Evolutionary conservation across 768 basidiomycete genomes (phyloP), one percentile per base, ranked within the genome.

Genomic region (Infundibulicybe gibba): DNA sequence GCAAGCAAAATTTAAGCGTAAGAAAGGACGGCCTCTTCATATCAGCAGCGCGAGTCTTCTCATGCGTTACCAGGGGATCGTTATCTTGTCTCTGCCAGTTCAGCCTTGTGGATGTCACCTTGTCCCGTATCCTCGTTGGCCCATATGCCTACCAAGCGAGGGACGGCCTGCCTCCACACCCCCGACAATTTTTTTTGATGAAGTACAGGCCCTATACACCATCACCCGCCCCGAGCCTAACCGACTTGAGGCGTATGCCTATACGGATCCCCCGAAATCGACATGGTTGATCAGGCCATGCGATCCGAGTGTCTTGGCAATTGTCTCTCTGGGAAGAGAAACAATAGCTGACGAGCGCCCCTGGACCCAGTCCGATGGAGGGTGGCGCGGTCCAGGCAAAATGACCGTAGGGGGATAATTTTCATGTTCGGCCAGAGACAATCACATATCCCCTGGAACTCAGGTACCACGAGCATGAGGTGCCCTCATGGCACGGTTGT

Each of bases 271-370:
- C 17, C 35, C 45, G 48, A 39, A 34, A 45, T 59, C 53, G n/a
- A 61, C 56, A 61, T 66, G 68, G 68, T 55, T 72, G 69, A 72
- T 72, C 67, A 70, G 66, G 56, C 68, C 71, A 63, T 61, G 58
- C 54, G 59, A 61, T 53, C 41, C 49, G 54, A 57, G 56, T 43
- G 35, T 35, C 35, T 19, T 38, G 14, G 35, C 17, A 19, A 19
- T 19, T 19, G 17, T 38, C n/a, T n/a, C 35, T 38, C 35, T 10
- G 10, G 35, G 17, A 19, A 19, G 17, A 38, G n/a, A 4, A n/a
- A 19, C 14, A 14, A 38, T 19, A 38, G 35, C 14, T 19, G 35
- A 38, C 35, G 35, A 10, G 17, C 35, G 35, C 35, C 35, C 35
- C 14, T 19, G n/a, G 35, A n/a, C 17, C 14, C 35, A 59, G 56